These are phyloP conservation scores for Amylocystis lapponica DNA, from an alignment of 768 basidiomycete species.

Conservation along the genomic window DNA sequence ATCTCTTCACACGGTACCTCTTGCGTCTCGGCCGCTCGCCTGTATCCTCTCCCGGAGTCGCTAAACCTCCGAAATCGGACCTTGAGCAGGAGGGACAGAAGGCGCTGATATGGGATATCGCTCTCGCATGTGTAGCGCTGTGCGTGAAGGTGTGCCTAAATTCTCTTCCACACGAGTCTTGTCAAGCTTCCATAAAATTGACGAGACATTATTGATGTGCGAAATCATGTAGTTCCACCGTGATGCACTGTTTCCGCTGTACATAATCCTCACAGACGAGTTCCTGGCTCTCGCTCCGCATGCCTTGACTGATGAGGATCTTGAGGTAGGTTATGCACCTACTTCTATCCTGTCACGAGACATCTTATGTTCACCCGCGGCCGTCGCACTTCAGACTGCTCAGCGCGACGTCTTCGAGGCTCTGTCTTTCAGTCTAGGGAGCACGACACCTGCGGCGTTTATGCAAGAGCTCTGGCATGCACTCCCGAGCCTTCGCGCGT, in stretches of 20 bases:
- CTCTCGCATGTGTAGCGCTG: slow-evolving; percentile 51
- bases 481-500: slow-evolving; percentile 43
- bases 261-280: slow-evolving; percentile 45
- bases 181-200: background rate
- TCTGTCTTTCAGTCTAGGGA: slow-evolving; percentile 44
- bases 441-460: slow-evolving; percentile 41
- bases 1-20: slow-evolving; percentile 56
- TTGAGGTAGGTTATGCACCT: slow-evolving; percentile 54
- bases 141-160: slow-evolving; percentile 57
- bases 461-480: slow-evolving; percentile 56
- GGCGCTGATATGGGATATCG: slow-evolving; percentile 51
- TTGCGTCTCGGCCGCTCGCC: slow-evolving; percentile 29
- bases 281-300: slow-evolving; percentile 48
- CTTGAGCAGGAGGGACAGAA: slow-evolving; percentile 8
- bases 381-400: slow-evolving; percentile 32
- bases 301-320: slow-evolving; percentile 35
- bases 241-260: slow-evolving; percentile 52
- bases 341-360: too few species aligned
- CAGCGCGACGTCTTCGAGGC: slow-evolving; percentile 51
- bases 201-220: background rate
- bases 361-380: background rate
- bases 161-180: too few species aligned
- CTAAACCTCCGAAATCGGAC: too few species aligned
- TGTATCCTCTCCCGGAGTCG: too few species aligned
- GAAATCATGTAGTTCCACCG: slow-evolving; percentile 54